These are phyloP conservation scores for Pseudomicrostroma phylloplanum DNA, from an alignment of 1,284 basidiomycete genomes.

Conservation along the genomic window DNA sequence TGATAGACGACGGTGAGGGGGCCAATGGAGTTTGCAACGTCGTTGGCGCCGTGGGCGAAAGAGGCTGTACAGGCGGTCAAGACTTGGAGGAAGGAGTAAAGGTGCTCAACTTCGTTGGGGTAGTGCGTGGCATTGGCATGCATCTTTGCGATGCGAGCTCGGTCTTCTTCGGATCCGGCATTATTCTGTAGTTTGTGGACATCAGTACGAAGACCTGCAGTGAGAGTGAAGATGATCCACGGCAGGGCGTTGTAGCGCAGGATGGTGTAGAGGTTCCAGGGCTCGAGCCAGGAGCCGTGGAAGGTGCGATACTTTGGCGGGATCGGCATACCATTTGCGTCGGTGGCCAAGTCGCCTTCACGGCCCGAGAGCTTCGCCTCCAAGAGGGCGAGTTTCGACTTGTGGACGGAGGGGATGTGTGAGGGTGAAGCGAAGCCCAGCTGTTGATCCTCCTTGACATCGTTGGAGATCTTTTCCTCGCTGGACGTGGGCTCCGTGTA, in stretches of 20 bases:
- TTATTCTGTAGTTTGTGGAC: slow-evolving; percentile 25
- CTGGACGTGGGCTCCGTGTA: too few species aligned
- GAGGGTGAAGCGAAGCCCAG: not conserved
- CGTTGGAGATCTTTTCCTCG: slow-evolving; percentile 16
- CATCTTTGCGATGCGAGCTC: not conserved
- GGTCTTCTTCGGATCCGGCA: not conserved
- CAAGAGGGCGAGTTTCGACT: not conserved
- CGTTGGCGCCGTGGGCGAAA: slow-evolving; percentile 33
- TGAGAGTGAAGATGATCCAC: slow-evolving; percentile 19
- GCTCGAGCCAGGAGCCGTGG: slow-evolving; percentile 23
- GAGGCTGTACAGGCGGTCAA: slow-evolving; percentile 27
- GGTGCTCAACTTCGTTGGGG: slow-evolving; percentile 29
- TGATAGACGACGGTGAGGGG: slow-evolving; percentile 26
- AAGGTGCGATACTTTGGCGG: slow-evolving; percentile 24
- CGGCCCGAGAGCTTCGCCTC: not conserved
- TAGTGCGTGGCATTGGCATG: slow-evolving; percentile 15
- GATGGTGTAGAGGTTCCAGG: slow-evolving; percentile 28
- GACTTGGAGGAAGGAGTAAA: slow-evolving; percentile 30
- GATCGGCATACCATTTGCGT: slow-evolving; percentile 15
- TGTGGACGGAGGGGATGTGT: too few species aligned
- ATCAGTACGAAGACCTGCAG: slow-evolving; percentile 23
- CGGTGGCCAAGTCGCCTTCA: slow-evolving; percentile 1
- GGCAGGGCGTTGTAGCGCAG: slow-evolving; percentile 23
- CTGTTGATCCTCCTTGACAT: slow-evolving; percentile 6
- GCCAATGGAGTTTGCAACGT: slow-evolving; percentile 28